Evolutionary conservation across 2,329 filamentous ascomycete species (phyloP).

Genomic region (Xenoacremonium recifei): DNA sequence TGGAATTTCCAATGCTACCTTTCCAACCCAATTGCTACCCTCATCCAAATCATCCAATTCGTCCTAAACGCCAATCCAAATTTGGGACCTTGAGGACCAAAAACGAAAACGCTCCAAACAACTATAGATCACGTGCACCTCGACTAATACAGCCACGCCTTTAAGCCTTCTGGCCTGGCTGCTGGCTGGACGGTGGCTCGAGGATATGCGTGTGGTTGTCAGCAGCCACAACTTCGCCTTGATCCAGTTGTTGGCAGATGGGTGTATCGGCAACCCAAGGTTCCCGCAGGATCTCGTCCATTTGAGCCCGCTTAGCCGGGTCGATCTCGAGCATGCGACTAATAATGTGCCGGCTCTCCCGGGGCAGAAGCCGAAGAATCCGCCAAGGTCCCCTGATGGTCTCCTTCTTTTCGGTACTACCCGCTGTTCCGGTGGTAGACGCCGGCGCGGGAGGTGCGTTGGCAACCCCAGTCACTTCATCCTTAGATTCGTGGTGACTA

Average conservation of each 20-base stretch:
- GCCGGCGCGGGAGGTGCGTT: conserved; percentile 2
- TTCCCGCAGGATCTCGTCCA: conserved; percentile 84
- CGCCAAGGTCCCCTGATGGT: conserved; percentile 92
- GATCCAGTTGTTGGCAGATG: conserved; percentile 76
- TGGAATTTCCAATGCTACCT: background rate
- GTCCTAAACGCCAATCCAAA: conserved; percentile 1
- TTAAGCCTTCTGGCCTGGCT: conserved; percentile 23
- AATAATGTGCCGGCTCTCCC: conserved; percentile 87
- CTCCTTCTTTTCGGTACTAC: conserved; percentile 58
- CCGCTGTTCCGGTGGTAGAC: conserved; percentile 6
- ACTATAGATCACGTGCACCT: too few relatives aligned
- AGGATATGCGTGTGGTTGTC: conserved; percentile 81
- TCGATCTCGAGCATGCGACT: conserved; percentile 90
- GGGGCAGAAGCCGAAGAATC: conserved; percentile 78
- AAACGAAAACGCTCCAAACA: background rate
- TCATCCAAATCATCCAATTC: too few relatives aligned
- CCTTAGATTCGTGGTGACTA: conserved; percentile 1
- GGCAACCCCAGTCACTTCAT: conserved; percentile 6
- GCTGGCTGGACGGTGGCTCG: conserved; percentile 62
- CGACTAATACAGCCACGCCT: background rate
- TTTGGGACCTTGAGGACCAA: background rate
- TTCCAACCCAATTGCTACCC: background rate
- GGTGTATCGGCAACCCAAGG: conserved; percentile 84
- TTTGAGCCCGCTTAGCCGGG: conserved; percentile 76
- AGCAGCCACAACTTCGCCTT: conserved; percentile 68